Base-by-base conservation (phyloP, 2,329 filamentous ascomycete species). In the Pestalotiopsis sp. region DNA sequence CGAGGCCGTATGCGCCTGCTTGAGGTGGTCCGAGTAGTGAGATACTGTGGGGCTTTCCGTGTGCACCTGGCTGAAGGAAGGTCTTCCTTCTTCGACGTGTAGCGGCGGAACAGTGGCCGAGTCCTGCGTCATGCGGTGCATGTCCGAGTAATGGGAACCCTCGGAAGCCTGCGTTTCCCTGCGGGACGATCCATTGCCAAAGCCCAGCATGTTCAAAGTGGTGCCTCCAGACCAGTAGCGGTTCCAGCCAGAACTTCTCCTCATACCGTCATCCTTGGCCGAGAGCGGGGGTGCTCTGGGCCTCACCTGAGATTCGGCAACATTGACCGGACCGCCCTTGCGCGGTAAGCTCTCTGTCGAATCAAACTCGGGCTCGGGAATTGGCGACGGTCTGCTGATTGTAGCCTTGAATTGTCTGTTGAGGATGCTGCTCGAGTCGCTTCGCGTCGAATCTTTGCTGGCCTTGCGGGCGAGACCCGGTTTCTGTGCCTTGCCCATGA, bases 141-240 rank as follows among this genome's bases (percentile, higher is more conserved):
- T 77, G 61, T 81, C 80, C 1, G 87, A 88, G 76, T 91, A 91
- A 25, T 81, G 83, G 65, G 88, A 90, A 76, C 87, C 87, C 64
- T 89, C 87, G 3, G 86, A 90, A 23, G 77, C 82, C n/a, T 84
- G 81, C 0, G 88, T 91, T 41, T 71, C 86, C 79, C 75, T 85
- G 82, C 45, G 81, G 76, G 72, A 77, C 66, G 78, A 77, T 67
- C 79, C 80, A 64, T 77, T 80, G 14, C 87, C 88, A 66, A 90
- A 87, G 14, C 89, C 90, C 7, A 92, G 82, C 27, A 91, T 87
- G 74, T 91, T 91, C 68, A 91, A 80, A 7, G 90, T 87, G 72
- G 91, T 92, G 66, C 91, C 92, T 65, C 91, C 91, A 14, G 91
- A 92, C 87, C 92, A 94, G 80, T 93, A 94, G 66, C 89, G 84